Evolutionary conservation across 768 basidiomycete genomes (phyloP), one percentile per base, ranked within the genome.

Genomic region (Mycena sanguinolenta): DNA sequence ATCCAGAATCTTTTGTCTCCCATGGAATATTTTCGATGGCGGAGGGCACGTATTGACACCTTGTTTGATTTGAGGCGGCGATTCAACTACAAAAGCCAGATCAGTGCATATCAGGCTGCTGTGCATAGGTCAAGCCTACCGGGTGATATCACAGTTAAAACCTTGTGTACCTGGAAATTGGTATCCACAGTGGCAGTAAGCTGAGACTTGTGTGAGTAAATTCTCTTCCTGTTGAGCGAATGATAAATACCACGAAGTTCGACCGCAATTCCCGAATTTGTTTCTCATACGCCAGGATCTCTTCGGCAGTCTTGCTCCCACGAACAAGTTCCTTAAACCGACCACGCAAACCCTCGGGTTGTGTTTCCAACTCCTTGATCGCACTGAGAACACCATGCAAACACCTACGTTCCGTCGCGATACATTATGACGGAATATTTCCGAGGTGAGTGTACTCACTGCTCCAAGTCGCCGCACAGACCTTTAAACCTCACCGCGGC

Each of bases 61-160:
- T 63, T 36, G 38, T 25, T 23, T 34, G 6, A 27, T 21, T 2
- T 12, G 38, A 27, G 23, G 53, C 19, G 13, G 13, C 19, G 14
- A 6, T 25, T 23, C 23, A 39, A 58, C 57, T 38, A n/a, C 25
- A 21, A 39, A 39, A 9, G 9, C 42, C 5, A 30, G n/a, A 9
- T 23, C 30, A 46, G 25, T 19, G n/a, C n/a, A n/a, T n/a, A n/a
- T 21, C 58, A 58, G 25, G 21, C 57, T 38, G 57, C 9, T 38
- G 25, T 6, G 4, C 13, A 19, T 13, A 44, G 46, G 2, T 49
- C 16, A 23, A 49, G n/a, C n/a, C n/a, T 44, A 59, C 58, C 36
- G 10, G 58, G 58, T 7, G 38, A 42, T 44, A 59, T 59, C 44
- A 46, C 59, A n/a, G 59, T 59, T 42, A 61, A 49, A 50, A 61